Evolutionary conservation across 441 rosid species (phyloP), one percentile per base, ranked within the genome.

Genomic region (Monsonia emarginata): DNA sequence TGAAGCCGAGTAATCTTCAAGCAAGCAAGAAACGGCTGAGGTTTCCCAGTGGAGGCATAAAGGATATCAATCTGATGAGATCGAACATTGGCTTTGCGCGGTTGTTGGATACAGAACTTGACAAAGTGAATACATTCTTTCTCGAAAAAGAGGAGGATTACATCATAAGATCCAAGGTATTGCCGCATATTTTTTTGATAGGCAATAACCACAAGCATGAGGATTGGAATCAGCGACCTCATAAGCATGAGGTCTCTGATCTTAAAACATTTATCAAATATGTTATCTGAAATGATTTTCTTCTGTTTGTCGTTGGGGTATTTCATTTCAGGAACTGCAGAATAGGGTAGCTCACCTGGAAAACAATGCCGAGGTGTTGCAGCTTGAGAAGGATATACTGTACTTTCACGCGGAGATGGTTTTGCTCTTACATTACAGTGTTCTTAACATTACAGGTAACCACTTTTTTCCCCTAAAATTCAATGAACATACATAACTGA

Each of bases 141-240:
- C 64, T 74, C 32, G 82, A 81, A 22, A 78, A 79, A 67, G 85
- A 82, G 64, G 80, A 81, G 75, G 86, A 83, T 26, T 80, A 74
- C 42, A 32, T 80, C 59, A 78, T 79, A 70, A 52, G 64, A 64
- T 66, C 79, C 68, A 72, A 72, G 82, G 89, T 82, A 74, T n/a
- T n/a, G n/a, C n/a, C n/a, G n/a, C n/a, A n/a, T n/a, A n/a, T n/a
- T n/a, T n/a, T n/a, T n/a, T n/a, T n/a, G n/a, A n/a, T n/a, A n/a
- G n/a, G n/a, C n/a, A n/a, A n/a, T n/a, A n/a, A n/a, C n/a, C n/a
- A n/a, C n/a, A n/a, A n/a, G n/a, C n/a, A n/a, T n/a, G n/a, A n/a
- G n/a, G n/a, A n/a, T n/a, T n/a, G n/a, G n/a, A n/a, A n/a, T n/a
- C n/a, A n/a, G n/a, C n/a, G n/a, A n/a, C n/a, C n/a, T n/a, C n/a